Evolutionary conservation across 306 rosid genomes (phyloP).

Genomic region (Vigna reflexopilosa): DNA sequence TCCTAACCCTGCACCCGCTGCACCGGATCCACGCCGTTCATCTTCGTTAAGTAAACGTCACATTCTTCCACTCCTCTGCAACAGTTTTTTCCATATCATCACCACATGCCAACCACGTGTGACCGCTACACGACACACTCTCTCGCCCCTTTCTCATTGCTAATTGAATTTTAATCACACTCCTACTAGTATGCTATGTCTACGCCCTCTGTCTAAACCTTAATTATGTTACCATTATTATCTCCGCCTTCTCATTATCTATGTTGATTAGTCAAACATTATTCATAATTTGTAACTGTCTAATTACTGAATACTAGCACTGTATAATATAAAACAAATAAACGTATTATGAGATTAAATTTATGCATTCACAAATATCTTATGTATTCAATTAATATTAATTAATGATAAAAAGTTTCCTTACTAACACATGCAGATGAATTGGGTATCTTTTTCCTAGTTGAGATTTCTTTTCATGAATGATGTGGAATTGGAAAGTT

Average conservation of each 20-base stretch:
- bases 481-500: not conserved
- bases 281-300: too few species aligned
- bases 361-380: too few species aligned
- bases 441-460: not conserved
- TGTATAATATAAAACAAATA: too few species aligned
- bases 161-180: not conserved
- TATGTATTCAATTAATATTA: not conserved
- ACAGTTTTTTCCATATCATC: conserved; percentile 22
- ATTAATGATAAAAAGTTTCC: not conserved
- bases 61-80: conserved; percentile 29
- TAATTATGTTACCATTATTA: not conserved
- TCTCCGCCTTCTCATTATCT: too few species aligned
- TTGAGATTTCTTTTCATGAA: conserved; percentile 22
- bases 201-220: not conserved
- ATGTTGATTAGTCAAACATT: too few species aligned
- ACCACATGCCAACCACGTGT: conserved; percentile 49
- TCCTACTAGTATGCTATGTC: too few species aligned
- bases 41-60: conserved; percentile 51
- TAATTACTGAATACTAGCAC: too few species aligned
- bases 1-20: conserved; percentile 11
- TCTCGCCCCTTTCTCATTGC: not conserved
- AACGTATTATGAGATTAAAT: too few species aligned
- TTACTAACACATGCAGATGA: conserved; percentile 4
- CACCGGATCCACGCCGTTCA: conserved; percentile 35
- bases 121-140: conserved; percentile 11